These are phyloP conservation scores for Ogataea paraovalis DNA, from an alignment of 805 yeast genomes.

Conservation along the genomic window DNA sequence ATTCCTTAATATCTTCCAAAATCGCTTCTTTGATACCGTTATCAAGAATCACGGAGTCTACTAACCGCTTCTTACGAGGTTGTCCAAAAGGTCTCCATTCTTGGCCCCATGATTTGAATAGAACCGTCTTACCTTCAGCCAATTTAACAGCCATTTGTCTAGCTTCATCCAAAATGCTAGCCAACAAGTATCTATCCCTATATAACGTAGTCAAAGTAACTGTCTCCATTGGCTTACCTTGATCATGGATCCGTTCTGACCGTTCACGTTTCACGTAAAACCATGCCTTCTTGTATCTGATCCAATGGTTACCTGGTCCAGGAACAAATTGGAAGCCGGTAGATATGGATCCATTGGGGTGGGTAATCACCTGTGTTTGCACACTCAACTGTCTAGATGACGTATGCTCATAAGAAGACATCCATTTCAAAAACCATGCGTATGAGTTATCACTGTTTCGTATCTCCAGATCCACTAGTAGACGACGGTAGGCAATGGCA, in stretches of 20 bases:
- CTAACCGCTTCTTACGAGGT: slow-evolving; percentile 80
- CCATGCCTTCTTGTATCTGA: slow-evolving; percentile 80
- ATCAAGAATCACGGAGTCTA: slow-evolving; percentile 86
- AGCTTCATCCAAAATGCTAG: slow-evolving; percentile 71
- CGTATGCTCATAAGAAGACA: slow-evolving; percentile 76
- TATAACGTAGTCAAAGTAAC: slow-evolving; percentile 89
- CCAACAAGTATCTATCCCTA: slow-evolving; percentile 69
- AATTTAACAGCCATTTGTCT: slow-evolving; percentile 74
- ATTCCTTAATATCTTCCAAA: slow-evolving; percentile 71
- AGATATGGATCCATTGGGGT: slow-evolving; percentile 85
- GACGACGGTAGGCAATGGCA: slow-evolving; percentile 68
- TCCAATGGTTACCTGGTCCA: slow-evolving; percentile 93
- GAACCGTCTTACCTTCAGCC: slow-evolving; percentile 90
- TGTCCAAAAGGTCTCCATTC: slow-evolving; percentile 99
- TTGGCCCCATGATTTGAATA: slow-evolving; percentile 94
- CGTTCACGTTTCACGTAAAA: slow-evolving; percentile 88
- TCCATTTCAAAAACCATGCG: slow-evolving; percentile 95
- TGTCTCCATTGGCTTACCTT: slow-evolving; percentile 94
- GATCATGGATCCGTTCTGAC: slow-evolving; percentile 82
- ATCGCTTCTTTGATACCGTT: slow-evolving; percentile 64
- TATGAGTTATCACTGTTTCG: slow-evolving; percentile 92
- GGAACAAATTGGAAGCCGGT: slow-evolving; percentile 91
- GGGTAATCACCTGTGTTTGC: slow-evolving; percentile 81
- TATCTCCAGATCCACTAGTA: slow-evolving; percentile 88
- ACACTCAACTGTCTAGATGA: slow-evolving; percentile 83